These are phyloP conservation scores for Coniella vitis DNA, from an alignment of 2,329 filamentous ascomycete species.

Conservation along the genomic window DNA sequence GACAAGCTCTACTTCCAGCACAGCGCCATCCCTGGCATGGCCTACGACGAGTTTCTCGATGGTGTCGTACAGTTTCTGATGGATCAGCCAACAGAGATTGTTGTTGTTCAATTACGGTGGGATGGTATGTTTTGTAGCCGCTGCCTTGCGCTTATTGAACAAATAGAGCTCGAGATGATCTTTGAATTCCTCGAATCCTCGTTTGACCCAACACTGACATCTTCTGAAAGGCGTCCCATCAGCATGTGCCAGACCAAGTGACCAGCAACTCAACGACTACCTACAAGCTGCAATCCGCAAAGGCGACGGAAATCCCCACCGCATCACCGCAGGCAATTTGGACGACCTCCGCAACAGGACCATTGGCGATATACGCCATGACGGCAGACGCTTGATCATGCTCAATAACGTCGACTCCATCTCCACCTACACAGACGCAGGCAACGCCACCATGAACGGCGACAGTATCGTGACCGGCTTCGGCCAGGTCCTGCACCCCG, in stretches of 20 bases:
- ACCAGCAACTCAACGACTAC: slow-evolving; percentile 32
- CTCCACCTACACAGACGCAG: slow-evolving; percentile 33
- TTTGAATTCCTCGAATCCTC: background rate
- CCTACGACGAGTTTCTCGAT: slow-evolving; percentile 35
- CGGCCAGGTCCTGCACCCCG: slow-evolving; percentile 24
- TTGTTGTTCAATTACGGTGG: slow-evolving; percentile 39
- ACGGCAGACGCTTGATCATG: slow-evolving; percentile 31
- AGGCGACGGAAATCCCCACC: slow-evolving; percentile 20
- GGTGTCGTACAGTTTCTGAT: slow-evolving; percentile 35
- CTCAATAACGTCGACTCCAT: slow-evolving; percentile 31
- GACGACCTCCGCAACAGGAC: slow-evolving; percentile 27
- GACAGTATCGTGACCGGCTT: slow-evolving; percentile 32
- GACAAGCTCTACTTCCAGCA: slow-evolving; percentile 45
- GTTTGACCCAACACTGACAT: background rate
- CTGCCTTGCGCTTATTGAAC: background rate
- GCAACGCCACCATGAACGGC: slow-evolving; percentile 34
- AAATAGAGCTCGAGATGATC: background rate
- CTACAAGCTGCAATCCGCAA: slow-evolving; percentile 28
- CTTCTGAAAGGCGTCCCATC: slow-evolving; percentile 34
- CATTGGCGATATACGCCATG: slow-evolving; percentile 28
- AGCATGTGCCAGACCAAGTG: slow-evolving; percentile 36
- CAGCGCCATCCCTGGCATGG: slow-evolving; percentile 43
- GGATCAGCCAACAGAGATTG: slow-evolving; percentile 35
- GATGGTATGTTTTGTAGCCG: background rate
- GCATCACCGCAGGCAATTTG: slow-evolving; percentile 23